These are phyloP conservation scores for Lichina pygmaea DNA, from an alignment of 495 filamentous ascomycete genomes.

Conservation along the genomic window DNA sequence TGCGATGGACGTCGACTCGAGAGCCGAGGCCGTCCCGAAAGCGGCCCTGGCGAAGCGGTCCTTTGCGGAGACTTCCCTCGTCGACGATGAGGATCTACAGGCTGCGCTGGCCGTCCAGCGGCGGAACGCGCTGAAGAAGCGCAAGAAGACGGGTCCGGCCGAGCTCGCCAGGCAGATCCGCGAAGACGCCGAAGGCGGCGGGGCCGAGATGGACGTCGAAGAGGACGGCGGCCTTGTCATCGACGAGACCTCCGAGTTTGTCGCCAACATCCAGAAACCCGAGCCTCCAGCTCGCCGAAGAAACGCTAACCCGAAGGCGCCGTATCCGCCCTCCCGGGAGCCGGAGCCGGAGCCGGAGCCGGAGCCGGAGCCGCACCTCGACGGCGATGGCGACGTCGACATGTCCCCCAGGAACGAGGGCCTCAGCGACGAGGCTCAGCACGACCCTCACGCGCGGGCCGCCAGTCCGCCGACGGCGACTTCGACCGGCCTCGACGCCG, in stretches of 20 bases:
- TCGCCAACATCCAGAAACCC: constrained; percentile 51
- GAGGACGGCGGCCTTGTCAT: constrained; percentile 58
- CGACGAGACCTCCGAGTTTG: constrained; percentile 86
- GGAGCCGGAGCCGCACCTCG: constrained; percentile 21
- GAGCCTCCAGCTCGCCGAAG: constrained; percentile 33
- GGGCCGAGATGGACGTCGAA: constrained; percentile 16
- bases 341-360: constrained; percentile 20
- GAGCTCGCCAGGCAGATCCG: constrained; percentile 63
- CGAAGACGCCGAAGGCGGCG: constrained; percentile 33
- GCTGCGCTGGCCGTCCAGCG: constrained; percentile 57
- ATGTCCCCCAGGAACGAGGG: constrained; percentile 27
- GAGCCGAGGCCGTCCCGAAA: constrained; percentile 11
- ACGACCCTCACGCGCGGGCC: neutral
- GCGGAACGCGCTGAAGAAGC: constrained; percentile 62
- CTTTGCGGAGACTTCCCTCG: constrained; percentile 40
- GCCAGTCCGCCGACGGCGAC: constrained; percentile 24
- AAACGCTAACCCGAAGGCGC: constrained; percentile 6
- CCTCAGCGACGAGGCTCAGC: constrained; percentile 21
- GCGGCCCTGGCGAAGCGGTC: constrained; percentile 28
- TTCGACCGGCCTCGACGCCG: constrained; percentile 59
- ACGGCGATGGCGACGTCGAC: constrained; percentile 39
- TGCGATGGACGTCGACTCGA: constrained; percentile 56
- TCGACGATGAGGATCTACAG: constrained; percentile 85
- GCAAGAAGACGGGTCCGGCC: constrained; percentile 56
- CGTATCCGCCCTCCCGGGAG: neutral